Conservation (phyloP, 1,284 basidiomycete genomes). For the Papiliotrema terrestris region DNA sequence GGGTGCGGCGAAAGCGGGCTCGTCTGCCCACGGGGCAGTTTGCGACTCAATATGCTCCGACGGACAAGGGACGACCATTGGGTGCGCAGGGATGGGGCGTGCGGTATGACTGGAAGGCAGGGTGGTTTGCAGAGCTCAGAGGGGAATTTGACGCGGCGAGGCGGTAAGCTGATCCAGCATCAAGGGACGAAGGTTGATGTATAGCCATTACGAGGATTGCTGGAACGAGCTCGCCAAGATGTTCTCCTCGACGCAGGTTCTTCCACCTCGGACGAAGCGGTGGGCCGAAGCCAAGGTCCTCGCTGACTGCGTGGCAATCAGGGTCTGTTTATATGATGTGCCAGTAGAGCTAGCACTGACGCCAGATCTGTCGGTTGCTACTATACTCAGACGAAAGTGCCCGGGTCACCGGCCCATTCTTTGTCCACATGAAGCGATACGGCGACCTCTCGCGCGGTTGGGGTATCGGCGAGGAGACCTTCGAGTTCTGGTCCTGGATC, state of each 20-base stretch:
- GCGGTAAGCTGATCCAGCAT: constrained; percentile 55
- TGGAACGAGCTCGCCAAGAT: constrained; percentile 76
- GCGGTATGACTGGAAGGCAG: constrained; percentile 96
- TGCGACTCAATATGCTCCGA: constrained; percentile 51
- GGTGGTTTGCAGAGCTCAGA: constrained; percentile 88
- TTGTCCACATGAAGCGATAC: constrained; percentile 77
- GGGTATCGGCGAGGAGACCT: constrained; percentile 96
- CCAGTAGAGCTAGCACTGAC: constrained; percentile 5
- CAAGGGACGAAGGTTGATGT: constrained; percentile 1
- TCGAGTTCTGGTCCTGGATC: constrained; percentile 96
- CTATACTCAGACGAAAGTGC: constrained; percentile 81
- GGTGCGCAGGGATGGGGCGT: constrained; percentile 88
- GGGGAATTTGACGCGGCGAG: constrained; percentile 84
- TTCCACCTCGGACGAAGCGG: constrained; percentile 88
- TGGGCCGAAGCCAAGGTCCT: constrained; percentile 99
- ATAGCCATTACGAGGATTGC: constrained; percentile 85
- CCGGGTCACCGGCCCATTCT: constrained; percentile 73
- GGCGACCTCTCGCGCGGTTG: constrained; percentile 84
- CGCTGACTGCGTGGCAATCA: constrained; percentile 83
- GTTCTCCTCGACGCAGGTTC: constrained; percentile 77
- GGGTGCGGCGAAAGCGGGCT: constrained; percentile 82
- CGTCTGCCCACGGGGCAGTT: constrained; percentile 57
- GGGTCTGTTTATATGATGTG: constrained; percentile 54
- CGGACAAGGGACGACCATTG: constrained; percentile 54
- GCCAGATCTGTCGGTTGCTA: constrained; percentile 77